phyloP scores from a whole-genome alignment of 1,284 basidiomycete species.

The Ceratobasidium sp. region DNA sequence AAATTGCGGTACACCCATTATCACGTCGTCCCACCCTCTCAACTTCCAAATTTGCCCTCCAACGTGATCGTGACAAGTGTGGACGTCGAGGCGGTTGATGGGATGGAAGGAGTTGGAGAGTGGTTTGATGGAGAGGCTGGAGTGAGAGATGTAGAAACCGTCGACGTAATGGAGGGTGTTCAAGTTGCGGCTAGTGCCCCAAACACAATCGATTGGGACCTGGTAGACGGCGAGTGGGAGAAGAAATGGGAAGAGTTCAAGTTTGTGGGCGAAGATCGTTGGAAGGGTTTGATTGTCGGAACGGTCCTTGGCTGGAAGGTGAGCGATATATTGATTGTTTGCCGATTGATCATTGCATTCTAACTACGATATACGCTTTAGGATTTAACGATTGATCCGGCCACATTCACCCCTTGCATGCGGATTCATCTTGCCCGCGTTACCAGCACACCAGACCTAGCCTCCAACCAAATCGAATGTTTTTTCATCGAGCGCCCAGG shows the following conservation, averaged over 20 bases:
- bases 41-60: conserved; percentile 65
- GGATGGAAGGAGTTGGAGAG: conserved; percentile 47
- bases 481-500: conserved; percentile 31
- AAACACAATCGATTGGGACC: conserved; percentile 54
- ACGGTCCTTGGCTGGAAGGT: conserved; percentile 66
- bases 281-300: conserved; percentile 55
- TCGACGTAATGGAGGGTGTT: conserved; percentile 24
- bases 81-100: conserved; percentile 66
- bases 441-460: background rate
- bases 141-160: conserved; percentile 47
- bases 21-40: conserved; percentile 71
- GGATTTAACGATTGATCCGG: conserved; percentile 65
- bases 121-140: conserved; percentile 37
- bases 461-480: conserved; percentile 4
- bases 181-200: background rate
- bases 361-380: conserved; percentile 47
- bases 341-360: background rate
- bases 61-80: conserved; percentile 74
- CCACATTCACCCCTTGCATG: conserved; percentile 64
- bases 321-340: conserved; percentile 44
- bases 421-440: conserved; percentile 60
- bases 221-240: conserved; percentile 52
- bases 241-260: conserved; percentile 56
- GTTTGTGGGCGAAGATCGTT: conserved; percentile 49
- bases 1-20: conserved; percentile 43